Evolutionary conservation across 31 red algal genomes (phyloP).

Genomic region (Odonthalia washingtoniensis): DNA sequence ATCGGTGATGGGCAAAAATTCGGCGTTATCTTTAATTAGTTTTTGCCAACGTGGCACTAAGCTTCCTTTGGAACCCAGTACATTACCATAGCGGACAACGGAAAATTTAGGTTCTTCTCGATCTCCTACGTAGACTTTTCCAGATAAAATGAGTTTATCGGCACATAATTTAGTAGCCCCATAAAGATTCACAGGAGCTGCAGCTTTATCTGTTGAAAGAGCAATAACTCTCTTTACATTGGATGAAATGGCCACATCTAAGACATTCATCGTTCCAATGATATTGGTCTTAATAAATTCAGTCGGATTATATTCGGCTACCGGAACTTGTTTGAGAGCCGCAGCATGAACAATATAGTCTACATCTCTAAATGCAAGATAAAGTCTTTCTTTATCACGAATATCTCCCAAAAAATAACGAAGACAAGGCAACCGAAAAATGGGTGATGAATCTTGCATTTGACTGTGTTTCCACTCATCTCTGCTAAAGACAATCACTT

Average conservation of each 20-base stretch:
- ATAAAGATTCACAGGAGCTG: constrained; percentile 34
- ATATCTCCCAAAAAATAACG: constrained; percentile 31
- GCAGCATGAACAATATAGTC: constrained; percentile 27
- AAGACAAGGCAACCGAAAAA: neutral
- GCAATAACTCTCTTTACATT: constrained; percentile 21
- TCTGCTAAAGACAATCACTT: constrained; percentile 12
- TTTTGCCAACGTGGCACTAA: constrained; percentile 6
- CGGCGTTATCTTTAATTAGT: constrained; percentile 13
- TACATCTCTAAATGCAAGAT: constrained; percentile 13
- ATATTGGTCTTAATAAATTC: constrained; percentile 40
- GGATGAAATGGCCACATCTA: constrained; percentile 1
- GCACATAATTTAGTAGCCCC: constrained; percentile 25
- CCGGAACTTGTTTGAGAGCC: constrained; percentile 34
- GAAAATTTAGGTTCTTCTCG: constrained; percentile 16
- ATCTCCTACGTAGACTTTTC: constrained; percentile 3
- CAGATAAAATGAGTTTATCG: constrained; percentile 23
- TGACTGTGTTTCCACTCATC: constrained; percentile 27
- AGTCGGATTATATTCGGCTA: constrained; percentile 36
- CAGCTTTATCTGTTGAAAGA: constrained; percentile 37
- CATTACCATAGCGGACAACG: constrained; percentile 35
- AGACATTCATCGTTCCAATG: constrained; percentile 6
- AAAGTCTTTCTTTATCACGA: constrained; percentile 21
- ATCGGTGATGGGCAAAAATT: constrained; percentile 32
- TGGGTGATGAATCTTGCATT: constrained; percentile 2
- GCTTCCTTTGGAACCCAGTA: constrained; percentile 4